phyloP scores from a whole-genome alignment of 495 filamentous ascomycete species.

The Hamigera avellanea region DNA sequence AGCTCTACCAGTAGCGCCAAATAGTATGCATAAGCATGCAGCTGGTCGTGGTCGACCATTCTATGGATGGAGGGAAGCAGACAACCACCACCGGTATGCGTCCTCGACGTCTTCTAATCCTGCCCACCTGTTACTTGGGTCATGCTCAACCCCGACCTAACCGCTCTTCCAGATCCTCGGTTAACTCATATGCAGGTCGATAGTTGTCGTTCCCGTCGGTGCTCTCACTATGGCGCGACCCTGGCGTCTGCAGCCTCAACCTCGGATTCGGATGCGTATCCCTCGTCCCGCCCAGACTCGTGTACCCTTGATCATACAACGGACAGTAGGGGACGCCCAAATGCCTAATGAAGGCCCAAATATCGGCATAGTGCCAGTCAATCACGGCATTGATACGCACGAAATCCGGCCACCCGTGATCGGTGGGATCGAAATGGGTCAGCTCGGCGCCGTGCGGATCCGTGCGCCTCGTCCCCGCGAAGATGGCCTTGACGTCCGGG shows the following conservation, averaged over 20 bases:
- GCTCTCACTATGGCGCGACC: background rate
- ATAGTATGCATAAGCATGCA: no score
- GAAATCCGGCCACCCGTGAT: constrained; percentile 83
- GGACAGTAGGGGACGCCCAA: constrained; percentile 68
- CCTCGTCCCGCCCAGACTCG: constrained; percentile 74
- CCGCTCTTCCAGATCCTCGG: constrained; percentile 75
- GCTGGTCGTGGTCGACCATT: background rate
- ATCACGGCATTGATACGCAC: constrained; percentile 92
- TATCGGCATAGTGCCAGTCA: constrained; percentile 94
- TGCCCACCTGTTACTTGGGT: background rate
- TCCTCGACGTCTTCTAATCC: background rate
- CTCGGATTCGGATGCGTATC: constrained; percentile 87
- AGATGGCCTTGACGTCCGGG: constrained; percentile 61
- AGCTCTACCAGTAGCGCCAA: no score
- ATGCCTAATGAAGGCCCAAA: constrained; percentile 84
- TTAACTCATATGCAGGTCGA: constrained; percentile 76
- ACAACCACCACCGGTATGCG: no score
- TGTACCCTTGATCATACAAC: constrained; percentile 79
- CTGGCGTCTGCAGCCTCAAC: constrained; percentile 25
- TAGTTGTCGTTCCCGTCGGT: constrained; percentile 33
- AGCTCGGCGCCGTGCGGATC: constrained; percentile 79
- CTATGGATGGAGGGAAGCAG: background rate
- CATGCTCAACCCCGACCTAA: constrained; percentile 59
- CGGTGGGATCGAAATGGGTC: constrained; percentile 73
- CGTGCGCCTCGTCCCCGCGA: constrained; percentile 83